Percentiles rank a stretch among this genome's conserved stretches.
phyloP scores from a whole-genome alignment of 306 rosid species.

The Prunus mongolica region DNA sequence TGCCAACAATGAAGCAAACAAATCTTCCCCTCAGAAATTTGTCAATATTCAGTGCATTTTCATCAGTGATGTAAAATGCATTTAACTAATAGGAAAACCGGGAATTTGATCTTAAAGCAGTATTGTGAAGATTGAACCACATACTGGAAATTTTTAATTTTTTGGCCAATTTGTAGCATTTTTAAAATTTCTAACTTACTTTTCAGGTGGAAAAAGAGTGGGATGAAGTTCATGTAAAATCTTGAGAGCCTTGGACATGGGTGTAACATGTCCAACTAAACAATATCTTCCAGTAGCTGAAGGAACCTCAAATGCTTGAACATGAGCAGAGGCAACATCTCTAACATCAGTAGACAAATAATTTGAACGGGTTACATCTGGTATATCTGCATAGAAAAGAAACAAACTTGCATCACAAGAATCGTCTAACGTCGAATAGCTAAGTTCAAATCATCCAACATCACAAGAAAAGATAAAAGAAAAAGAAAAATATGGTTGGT shows the following conservation, averaged over 20 bases:
- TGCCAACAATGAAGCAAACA: not conserved
- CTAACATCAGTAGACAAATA: slow-evolving; percentile 18
- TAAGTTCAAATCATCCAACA: no score
- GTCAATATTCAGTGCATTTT: not conserved
- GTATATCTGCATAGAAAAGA: not conserved
- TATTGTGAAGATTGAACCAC: not conserved
- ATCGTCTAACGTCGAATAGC: no score
- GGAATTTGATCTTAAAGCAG: not conserved
- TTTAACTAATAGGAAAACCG: not conserved
- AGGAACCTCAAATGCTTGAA: slow-evolving; percentile 25
- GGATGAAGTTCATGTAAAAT: slow-evolving; percentile 10
- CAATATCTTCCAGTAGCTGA: slow-evolving; percentile 35
- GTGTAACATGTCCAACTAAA: not conserved
- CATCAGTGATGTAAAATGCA: not conserved
- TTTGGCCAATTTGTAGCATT: not conserved
- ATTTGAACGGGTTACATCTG: not conserved
- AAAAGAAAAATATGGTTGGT: not conserved
- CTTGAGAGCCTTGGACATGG: not conserved
- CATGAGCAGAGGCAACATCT: slow-evolving; percentile 23
- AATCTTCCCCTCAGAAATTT: not conserved
- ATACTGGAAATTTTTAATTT: not conserved
- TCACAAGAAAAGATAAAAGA: no score
- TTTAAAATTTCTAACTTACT: not conserved
- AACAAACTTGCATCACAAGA: not conserved
- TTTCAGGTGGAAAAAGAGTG: slow-evolving; percentile 7